These are phyloP conservation scores for Sphaerulina populicola DNA, from an alignment of 2,329 filamentous ascomycete genomes.

Conservation along the genomic window DNA sequence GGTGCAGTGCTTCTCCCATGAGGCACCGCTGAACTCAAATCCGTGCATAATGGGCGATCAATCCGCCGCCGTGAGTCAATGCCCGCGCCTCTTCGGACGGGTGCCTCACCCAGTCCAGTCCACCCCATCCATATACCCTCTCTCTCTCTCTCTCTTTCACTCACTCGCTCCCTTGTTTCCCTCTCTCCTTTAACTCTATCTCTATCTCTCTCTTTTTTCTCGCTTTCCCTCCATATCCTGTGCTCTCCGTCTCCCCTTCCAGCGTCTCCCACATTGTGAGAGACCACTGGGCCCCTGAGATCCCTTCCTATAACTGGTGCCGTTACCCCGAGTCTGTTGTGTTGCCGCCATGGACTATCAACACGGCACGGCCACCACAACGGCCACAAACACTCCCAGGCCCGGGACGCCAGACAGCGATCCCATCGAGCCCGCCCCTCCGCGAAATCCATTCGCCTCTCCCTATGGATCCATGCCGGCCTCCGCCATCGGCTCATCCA, in stretches of 20 bases:
- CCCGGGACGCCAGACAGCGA: constrained; percentile 35
- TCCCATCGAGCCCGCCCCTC: constrained; percentile 26
- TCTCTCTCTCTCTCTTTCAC: neutral
- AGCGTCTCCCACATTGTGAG: neutral
- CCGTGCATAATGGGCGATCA: too few species aligned
- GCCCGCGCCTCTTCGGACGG: too few species aligned
- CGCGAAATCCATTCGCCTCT: constrained; percentile 32
- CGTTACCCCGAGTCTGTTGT: neutral
- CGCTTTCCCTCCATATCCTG: too few species aligned
- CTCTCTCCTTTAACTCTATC: too few species aligned
- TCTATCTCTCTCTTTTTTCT: too few species aligned
- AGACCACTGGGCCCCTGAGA: too few species aligned
- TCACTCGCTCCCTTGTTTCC: neutral
- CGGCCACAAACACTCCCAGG: constrained; percentile 32
- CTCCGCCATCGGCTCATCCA: constrained; percentile 38
- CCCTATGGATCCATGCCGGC: constrained; percentile 40
- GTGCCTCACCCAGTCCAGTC: neutral
- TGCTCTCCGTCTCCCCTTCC: neutral
- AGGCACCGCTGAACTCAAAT: too few species aligned
- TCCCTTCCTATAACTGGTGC: too few species aligned
- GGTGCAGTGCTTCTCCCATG: too few species aligned
- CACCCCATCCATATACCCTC: neutral
- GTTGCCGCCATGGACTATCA: constrained; percentile 23
- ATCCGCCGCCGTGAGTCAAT: too few species aligned
- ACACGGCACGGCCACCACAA: constrained; percentile 26